phyloP scores from a whole-genome alignment of 2,329 filamentous ascomycete species.

The Daldinia eschscholtzii region DNA sequence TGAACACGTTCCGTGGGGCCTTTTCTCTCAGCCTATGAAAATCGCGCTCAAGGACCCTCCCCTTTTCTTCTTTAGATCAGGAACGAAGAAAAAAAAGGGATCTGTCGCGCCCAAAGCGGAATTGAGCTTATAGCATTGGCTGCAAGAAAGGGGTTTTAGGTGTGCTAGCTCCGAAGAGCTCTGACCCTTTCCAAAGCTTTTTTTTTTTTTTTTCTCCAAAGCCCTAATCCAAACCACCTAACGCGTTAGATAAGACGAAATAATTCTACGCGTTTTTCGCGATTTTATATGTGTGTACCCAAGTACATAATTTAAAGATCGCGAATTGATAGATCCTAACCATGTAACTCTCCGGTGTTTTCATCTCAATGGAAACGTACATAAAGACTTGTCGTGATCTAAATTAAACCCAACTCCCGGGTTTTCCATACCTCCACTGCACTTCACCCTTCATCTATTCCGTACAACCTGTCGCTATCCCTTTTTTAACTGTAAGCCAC shows the following conservation, averaged over 20 bases:
- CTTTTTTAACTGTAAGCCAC: background rate
- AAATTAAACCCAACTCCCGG: slow-evolving; percentile 1
- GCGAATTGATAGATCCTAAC: background rate
- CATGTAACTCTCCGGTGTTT: background rate
- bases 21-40: slow-evolving; percentile 31
- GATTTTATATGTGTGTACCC: background rate
- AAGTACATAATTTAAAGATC: background rate
- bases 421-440: background rate
- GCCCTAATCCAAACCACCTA: background rate
- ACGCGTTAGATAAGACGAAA: slow-evolving; percentile 4
- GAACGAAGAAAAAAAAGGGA: slow-evolving; percentile 29
- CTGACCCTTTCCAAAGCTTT: slow-evolving; percentile 3
- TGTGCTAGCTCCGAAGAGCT: slow-evolving; percentile 20
- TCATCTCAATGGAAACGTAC: background rate
- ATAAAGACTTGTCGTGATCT: background rate
- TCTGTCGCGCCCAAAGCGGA: slow-evolving; percentile 33
- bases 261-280: slow-evolving; percentile 6
- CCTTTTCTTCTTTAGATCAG: slow-evolving; percentile 40
- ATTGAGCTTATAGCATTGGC: slow-evolving; percentile 23
- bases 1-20: slow-evolving; percentile 38
- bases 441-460: slow-evolving; percentile 3
- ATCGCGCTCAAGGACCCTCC: slow-evolving; percentile 11
- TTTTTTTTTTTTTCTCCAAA: background rate
- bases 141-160: slow-evolving; percentile 30
- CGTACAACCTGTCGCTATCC: background rate